Evolutionary conservation across 305 asterid species (phyloP), one percentile per base, ranked within the genome.

Genomic region (Fraxinus ornus): DNA sequence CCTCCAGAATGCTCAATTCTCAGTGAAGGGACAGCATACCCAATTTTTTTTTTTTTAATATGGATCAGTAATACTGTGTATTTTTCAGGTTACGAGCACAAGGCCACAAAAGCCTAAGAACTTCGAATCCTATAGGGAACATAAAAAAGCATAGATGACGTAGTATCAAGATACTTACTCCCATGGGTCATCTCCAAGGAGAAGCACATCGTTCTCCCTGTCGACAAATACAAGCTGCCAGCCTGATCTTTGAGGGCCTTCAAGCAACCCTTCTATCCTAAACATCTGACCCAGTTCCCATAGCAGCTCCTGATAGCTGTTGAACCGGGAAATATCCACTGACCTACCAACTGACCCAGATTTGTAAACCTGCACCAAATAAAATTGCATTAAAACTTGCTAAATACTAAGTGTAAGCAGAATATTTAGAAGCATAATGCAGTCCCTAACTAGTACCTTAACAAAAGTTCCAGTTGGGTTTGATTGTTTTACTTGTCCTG

Each of bases 171-270:
- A 36, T 70, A 87, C 98, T 90, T 88, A 94, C 99, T 94, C 97
- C 99, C 99, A 95, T 35, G 99, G 98, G 85, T 91, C 99, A 87
- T 95, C 99, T 85, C 99, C 99, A 92, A 95, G 98, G 97, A 95
- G 99, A 94, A 95, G 99, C 75, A 90, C 83, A 71, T 95, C 99
- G 37, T 94, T 87, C 98, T 95, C 98, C 97, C 99, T 92, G 98
- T 95, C 99, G 28, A 95, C 98, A 79, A 95, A 95, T 95, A 95
- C 97, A 95, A 95, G 99, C 99, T 95, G 99, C 98, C 99, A 95
- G 99, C 99, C 99, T 95, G 98, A 95, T 95, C 99, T 94, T 85
- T 94, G 93, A 89, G 97, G 98, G 91, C 91, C 97, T 88, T 93
- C 97, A 86, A 95, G 94, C 87, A 94, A 88, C 87, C 99, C 99